Conservation (phyloP, 2,329 filamentous ascomycete species). For the Aspergillus sp. region DNA sequence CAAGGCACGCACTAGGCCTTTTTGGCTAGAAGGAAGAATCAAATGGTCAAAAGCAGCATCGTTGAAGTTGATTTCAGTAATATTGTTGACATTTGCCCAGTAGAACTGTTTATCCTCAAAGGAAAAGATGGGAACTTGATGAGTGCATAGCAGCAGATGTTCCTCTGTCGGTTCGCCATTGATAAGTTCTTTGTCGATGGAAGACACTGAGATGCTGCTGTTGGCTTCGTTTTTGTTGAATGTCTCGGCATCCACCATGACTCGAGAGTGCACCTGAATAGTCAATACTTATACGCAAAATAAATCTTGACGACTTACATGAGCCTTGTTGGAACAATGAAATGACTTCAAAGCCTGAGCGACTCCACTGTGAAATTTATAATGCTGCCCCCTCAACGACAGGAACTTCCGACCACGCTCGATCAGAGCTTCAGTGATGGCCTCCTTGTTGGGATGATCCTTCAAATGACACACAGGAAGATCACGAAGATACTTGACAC, state of each 20-base stretch:
- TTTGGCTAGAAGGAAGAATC: slow-evolving; percentile 62
- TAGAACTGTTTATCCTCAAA: slow-evolving; percentile 89
- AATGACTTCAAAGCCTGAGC: slow-evolving; percentile 34
- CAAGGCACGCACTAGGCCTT: slow-evolving; percentile 70
- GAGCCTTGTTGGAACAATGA: slow-evolving; percentile 72
- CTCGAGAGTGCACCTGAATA: slow-evolving; percentile 63
- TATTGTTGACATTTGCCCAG: slow-evolving; percentile 74
- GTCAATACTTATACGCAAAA: background rate
- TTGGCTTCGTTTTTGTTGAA: slow-evolving; percentile 47
- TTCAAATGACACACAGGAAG: slow-evolving; percentile 71
- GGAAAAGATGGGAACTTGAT: slow-evolving; percentile 79
- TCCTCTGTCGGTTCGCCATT: slow-evolving; percentile 67
- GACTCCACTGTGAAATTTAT: slow-evolving; percentile 76
- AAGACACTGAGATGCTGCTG: slow-evolving; percentile 52
- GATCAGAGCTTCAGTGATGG: slow-evolving; percentile 62
- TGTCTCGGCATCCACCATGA: slow-evolving; percentile 77
- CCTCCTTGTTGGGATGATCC: slow-evolving; percentile 69
- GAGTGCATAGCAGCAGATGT: slow-evolving; percentile 76
- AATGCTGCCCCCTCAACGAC: slow-evolving; percentile 71
- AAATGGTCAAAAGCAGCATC: slow-evolving; percentile 75
- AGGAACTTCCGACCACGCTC: slow-evolving; percentile 83
- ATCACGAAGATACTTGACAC: slow-evolving; percentile 75
- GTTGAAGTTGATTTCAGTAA: slow-evolving; percentile 81
- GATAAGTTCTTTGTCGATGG: slow-evolving; percentile 45
- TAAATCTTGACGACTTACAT: slow-evolving; percentile 69